Base-by-base conservation (phyloP, 495 filamentous ascomycete genomes). In the Aspergillus campestris region DNA sequence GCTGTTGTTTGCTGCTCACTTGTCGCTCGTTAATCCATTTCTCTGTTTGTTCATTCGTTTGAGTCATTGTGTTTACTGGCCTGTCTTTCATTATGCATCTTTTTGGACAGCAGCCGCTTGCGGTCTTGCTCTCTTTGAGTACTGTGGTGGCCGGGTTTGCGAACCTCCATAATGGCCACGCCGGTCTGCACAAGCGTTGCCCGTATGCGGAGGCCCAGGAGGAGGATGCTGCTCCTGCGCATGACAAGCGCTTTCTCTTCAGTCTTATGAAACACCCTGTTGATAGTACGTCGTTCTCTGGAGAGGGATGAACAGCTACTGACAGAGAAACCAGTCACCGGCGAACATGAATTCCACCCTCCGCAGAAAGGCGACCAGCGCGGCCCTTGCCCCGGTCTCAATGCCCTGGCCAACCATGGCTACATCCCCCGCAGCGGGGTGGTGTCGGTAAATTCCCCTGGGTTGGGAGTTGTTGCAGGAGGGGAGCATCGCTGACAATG, bases 341-440 rank as follows among this genome's bases (percentile, higher is more conserved):
- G 68, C 2, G 45, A 58, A 5, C 62, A 73, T 48, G 56, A 48
- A 10, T 75, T 67, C 33, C 60, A 67, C 2, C 54, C 68, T 8
- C 67, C 64, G 29, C 53, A 53, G 27, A 47, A 51, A 11, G 64
- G 65, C 13, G 66, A 69, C 52, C 64, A 67, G 47, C 65, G 69
- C 31, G 72, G 70, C 7, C 68, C 71, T 42, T 78, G 75, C 46
- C 73, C 73, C 1, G 73, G 71, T 34, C 54, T 78, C 13, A 79
- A 79, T 48, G 66, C 70, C 8, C 41, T 76, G 31, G 75, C 75
- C 32, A 77, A 78, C 36, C 73, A 76, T 53, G 65, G 61, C n/a
- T 79, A 78, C 42, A 59, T 77, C 27, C 73, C 75, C 1, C 70
- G 73, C 42, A 71, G 68, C 46, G 75, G 75, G 29, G 57, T 75